phyloP scores from a whole-genome alignment of 2,329 filamentous ascomycete species.

The Chrysoporthe puriensis region DNA sequence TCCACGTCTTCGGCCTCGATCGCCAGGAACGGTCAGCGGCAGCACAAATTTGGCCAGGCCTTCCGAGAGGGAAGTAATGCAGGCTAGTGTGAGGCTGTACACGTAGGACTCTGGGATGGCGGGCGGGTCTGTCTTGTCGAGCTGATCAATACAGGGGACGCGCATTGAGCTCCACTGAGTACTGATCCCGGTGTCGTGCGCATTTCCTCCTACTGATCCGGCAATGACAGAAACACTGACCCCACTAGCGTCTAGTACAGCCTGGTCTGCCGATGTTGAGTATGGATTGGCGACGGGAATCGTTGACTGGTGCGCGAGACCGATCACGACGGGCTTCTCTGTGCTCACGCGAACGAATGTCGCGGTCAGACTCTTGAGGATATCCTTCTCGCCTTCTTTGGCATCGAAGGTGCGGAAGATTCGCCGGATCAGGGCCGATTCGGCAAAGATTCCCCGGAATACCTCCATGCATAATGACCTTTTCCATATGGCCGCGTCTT shows the following conservation, averaged over 20 bases:
- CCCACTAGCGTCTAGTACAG: constrained; percentile 85
- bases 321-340: constrained; percentile 87
- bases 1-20: constrained; percentile 58
- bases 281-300: constrained; percentile 68
- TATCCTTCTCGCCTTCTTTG: constrained; percentile 69
- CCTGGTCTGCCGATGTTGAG: constrained; percentile 71
- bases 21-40: constrained; percentile 83
- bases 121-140: constrained; percentile 89
- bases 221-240: constrained; percentile 81
- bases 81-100: constrained; percentile 85
- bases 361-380: constrained; percentile 81
- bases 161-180: constrained; percentile 88
- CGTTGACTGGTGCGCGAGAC: constrained; percentile 85
- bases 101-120: constrained; percentile 88
- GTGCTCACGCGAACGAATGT: constrained; percentile 91
- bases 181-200: constrained; percentile 78
- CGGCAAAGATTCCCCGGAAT: constrained; percentile 81
- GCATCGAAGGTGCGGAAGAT: constrained; percentile 83
- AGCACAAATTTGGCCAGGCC: constrained; percentile 91
- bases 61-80: constrained; percentile 88
- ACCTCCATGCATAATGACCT: constrained; percentile 89
- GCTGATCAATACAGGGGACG: constrained; percentile 87
- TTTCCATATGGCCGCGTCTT: constrained; percentile 84
- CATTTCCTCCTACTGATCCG: constrained; percentile 67
- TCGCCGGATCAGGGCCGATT: constrained; percentile 75